A percentile compares a stretch with the other conserved stretches of the same genome.
phyloP scores from a whole-genome alignment of 805 yeast genomes.

The Torulaspora gathmanii region DNA sequence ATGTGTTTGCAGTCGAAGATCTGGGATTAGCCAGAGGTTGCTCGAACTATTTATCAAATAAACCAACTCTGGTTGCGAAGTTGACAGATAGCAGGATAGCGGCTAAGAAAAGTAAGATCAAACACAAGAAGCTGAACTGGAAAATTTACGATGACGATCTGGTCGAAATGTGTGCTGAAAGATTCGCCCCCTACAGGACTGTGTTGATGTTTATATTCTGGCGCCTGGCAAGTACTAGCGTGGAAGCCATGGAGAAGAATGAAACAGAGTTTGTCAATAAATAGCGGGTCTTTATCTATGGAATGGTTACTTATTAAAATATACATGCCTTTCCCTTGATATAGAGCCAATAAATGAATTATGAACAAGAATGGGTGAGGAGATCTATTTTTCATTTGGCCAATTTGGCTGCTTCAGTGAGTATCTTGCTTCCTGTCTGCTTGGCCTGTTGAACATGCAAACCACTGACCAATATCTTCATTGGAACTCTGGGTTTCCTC shows the following conservation, averaged over 20 bases:
- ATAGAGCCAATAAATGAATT: background rate
- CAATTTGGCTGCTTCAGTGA: conserved; percentile 37
- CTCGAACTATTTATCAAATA: conserved; percentile 52
- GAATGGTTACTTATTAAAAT: background rate
- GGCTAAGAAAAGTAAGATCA: conserved; percentile 36
- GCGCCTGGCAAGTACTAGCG: conserved; percentile 59
- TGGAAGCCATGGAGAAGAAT: conserved; percentile 41
- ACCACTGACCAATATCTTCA: conserved; percentile 37
- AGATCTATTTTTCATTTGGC: conserved; percentile 12
- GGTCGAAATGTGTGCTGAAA: conserved; percentile 50
- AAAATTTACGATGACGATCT: conserved; percentile 57
- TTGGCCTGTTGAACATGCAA: conserved; percentile 31
- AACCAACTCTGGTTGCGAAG: conserved; percentile 47
- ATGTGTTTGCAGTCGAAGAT: conserved; percentile 75
- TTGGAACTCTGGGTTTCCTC: conserved; percentile 50
- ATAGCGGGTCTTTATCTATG: conserved; percentile 1
- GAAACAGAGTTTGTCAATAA: conserved; percentile 24
- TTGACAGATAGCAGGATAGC: conserved; percentile 41
- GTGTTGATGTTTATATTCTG: conserved; percentile 68
- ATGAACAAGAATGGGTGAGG: background rate
- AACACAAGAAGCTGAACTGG: conserved; percentile 56
- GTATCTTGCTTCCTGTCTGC: conserved; percentile 32
- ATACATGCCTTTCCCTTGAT: background rate
- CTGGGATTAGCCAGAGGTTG: conserved; percentile 83
- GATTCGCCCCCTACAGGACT: conserved; percentile 61